phyloP scores from a whole-genome alignment of 2,329 filamentous ascomycete genomes.

The Verticillium nubilum region DNA sequence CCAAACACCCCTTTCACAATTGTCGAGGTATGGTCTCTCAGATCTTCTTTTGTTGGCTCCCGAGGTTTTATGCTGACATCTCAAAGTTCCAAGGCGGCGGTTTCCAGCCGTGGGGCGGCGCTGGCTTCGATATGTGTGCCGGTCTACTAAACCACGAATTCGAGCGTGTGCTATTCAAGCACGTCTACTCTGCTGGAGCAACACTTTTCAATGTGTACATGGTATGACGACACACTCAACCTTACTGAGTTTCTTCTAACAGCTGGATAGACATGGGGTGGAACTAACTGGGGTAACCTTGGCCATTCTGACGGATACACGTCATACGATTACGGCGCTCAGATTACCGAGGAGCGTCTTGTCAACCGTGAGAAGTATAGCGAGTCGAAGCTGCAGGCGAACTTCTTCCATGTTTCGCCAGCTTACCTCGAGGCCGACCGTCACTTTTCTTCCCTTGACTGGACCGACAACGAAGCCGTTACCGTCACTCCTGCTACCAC shows the following conservation, averaged over 20 bases:
- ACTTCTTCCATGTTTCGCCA: slow-evolving; percentile 64
- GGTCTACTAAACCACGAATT: slow-evolving; percentile 61
- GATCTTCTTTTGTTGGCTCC: neutral
- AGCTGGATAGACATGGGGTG: slow-evolving; percentile 53
- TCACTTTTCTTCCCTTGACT: slow-evolving; percentile 16
- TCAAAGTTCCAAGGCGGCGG: slow-evolving; percentile 53
- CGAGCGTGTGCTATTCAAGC: slow-evolving; percentile 70
- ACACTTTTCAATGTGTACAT: slow-evolving; percentile 68
- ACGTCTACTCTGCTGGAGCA: slow-evolving; percentile 56
- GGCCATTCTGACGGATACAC: slow-evolving; percentile 58
- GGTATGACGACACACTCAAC: slow-evolving; percentile 29
- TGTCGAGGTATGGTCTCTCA: slow-evolving; percentile 36
- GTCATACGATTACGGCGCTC: slow-evolving; percentile 39
- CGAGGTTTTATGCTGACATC: slow-evolving; percentile 17
- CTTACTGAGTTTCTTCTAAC: too few species aligned
- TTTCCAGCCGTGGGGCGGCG: slow-evolving; percentile 67
- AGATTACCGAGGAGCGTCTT: slow-evolving; percentile 59
- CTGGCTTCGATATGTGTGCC: slow-evolving; percentile 60
- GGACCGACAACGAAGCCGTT: slow-evolving; percentile 36
- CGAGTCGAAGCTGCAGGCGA: slow-evolving; percentile 65
- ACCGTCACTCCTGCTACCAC: slow-evolving; percentile 54
- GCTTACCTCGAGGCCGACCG: slow-evolving; percentile 57
- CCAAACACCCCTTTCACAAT: slow-evolving; percentile 62
- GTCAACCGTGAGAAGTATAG: slow-evolving; percentile 67
- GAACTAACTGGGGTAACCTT: slow-evolving; percentile 74